Percentiles rank a stretch among this genome's conserved stretches.
phyloP scores from a whole-genome alignment of 768 basidiomycete genomes.

The Hypholoma sublateritium region DNA sequence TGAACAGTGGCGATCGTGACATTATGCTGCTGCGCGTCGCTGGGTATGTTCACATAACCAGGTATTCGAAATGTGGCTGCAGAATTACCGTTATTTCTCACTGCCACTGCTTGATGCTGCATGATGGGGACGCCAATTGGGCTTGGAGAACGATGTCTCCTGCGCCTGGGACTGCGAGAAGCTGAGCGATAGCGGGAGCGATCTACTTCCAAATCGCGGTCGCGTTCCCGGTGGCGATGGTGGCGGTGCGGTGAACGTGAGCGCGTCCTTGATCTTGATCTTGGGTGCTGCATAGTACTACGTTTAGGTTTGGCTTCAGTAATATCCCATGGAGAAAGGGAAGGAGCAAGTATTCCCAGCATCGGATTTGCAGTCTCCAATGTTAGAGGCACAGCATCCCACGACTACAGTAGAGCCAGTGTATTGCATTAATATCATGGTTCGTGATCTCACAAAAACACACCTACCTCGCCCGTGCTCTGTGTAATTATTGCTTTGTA shows the following conservation, averaged over 20 bases:
- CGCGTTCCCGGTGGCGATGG: not conserved
- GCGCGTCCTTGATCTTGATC: no score
- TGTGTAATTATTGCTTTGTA: constrained; percentile 41
- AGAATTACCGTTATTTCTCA: constrained; percentile 22
- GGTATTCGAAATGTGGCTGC: constrained; percentile 30
- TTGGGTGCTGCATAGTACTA: not conserved
- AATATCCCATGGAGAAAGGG: constrained; percentile 1
- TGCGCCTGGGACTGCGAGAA: not conserved
- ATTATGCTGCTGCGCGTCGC: constrained; percentile 26
- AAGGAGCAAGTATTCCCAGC: not conserved
- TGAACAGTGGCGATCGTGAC: constrained; percentile 30
- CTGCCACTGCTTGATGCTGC: not conserved
- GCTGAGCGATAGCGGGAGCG: no score
- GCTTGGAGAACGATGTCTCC: not conserved
- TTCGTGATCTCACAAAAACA: not conserved
- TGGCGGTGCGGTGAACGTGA: not conserved
- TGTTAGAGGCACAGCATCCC: constrained; percentile 33
- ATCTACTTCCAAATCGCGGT: not conserved
- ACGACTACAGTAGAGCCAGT: constrained; percentile 25
- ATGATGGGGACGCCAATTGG: not conserved
- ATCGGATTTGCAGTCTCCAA: constrained; percentile 27
- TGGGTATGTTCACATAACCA: constrained; percentile 28
- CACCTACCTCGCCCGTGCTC: constrained; percentile 35
- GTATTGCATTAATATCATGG: no score
- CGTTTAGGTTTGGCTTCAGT: not conserved